Evolutionary conservation across 495 filamentous ascomycete species (phyloP).

Genomic region (Hamigera avellanea): DNA sequence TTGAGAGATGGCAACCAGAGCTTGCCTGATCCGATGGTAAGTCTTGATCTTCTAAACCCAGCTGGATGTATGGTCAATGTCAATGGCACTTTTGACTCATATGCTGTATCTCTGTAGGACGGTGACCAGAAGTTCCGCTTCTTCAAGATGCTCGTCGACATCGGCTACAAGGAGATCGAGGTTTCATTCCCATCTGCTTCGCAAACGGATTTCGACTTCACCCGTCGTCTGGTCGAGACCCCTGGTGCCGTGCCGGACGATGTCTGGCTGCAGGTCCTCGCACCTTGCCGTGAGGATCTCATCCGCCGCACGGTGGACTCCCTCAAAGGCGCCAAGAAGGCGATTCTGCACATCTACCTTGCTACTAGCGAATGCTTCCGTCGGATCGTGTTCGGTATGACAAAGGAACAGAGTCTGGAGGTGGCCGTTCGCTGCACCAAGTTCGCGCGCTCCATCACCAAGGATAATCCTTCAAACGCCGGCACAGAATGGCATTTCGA

Average conservation of each 20-base stretch:
- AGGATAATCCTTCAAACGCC: conserved; percentile 70
- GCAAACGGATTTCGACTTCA: conserved; percentile 93
- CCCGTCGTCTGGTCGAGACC: conserved; percentile 74
- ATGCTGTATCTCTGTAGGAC: conserved; percentile 40
- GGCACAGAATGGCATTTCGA: conserved; percentile 87
- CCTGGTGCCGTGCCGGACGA: conserved; percentile 81
- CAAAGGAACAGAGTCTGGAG: conserved; percentile 68
- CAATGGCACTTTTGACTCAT: background rate
- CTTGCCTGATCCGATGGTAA: conserved; percentile 83
- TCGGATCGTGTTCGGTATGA: conserved; percentile 78
- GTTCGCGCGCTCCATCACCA: conserved; percentile 81
- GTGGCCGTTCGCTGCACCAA: conserved; percentile 80
- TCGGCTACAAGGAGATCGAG: conserved; percentile 98
- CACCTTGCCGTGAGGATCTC: conserved; percentile 86
- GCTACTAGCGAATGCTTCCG: conserved; percentile 92
- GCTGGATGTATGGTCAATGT: background rate
- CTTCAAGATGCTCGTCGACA: conserved; percentile 86
- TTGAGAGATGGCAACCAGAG: conserved; percentile 84
- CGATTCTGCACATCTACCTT: conserved; percentile 93
- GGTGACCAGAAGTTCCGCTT: conserved; percentile 89
- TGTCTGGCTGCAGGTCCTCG: conserved; percentile 91
- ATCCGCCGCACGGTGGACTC: conserved; percentile 86
- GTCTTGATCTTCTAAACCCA: too few relatives aligned
- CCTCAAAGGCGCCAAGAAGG: conserved; percentile 83
- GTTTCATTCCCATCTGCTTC: conserved; percentile 92